phyloP scores from a whole-genome alignment of 2,329 filamentous ascomycete genomes.

The Botrytis cinerea region DNA sequence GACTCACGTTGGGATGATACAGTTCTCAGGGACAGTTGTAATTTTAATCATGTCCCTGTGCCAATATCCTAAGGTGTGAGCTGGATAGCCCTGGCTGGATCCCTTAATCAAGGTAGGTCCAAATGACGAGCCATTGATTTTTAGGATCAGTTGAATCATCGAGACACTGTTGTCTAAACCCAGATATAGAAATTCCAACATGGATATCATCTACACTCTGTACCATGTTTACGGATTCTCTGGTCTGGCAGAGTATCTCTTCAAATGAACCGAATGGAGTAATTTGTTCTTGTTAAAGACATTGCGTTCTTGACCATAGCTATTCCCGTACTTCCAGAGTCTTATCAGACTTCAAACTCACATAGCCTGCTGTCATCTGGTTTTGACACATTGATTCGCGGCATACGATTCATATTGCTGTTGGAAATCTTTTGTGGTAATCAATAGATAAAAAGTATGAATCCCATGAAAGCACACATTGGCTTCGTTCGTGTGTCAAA shows the following conservation, averaged over 20 bases:
- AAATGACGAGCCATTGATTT: background rate
- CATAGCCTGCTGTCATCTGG: background rate
- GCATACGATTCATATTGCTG: background rate
- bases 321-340: background rate
- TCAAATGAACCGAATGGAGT: background rate
- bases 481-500: background rate
- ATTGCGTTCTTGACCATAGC: background rate
- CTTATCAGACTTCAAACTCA: background rate
- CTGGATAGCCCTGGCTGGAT: no score
- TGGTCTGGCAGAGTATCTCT: background rate
- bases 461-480: background rate
- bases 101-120: background rate
- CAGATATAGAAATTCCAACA: background rate
- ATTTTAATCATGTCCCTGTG: background rate
- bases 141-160: background rate
- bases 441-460: background rate
- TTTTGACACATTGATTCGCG: background rate
- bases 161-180: background rate
- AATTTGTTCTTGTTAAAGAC: background rate
- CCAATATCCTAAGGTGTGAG: no score
- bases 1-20: no score
- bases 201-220: background rate
- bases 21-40: background rate
- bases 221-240: no score
- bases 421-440: background rate